Evolutionary conservation across 192 early-diverging fungal species (phyloP).

Genomic region (Umbelopsis ramanniana): DNA sequence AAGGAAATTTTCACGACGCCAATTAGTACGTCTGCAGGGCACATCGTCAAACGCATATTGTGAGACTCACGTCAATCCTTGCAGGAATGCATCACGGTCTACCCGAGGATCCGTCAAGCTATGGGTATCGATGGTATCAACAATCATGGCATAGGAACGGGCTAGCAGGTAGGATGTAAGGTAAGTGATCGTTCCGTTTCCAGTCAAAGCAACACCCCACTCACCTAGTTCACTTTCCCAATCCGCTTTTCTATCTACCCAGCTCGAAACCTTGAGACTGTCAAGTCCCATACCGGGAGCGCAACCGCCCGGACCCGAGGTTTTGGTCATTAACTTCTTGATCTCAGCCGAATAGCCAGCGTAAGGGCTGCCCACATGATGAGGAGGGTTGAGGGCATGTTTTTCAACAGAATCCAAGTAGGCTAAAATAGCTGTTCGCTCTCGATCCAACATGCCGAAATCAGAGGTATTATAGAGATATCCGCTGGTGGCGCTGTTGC

Average conservation of each 20-base stretch:
- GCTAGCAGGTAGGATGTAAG: not conserved
- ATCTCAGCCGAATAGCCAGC: slow-evolving; percentile 37
- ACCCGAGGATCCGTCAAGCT: slow-evolving; percentile 26
- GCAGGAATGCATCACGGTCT: slow-evolving; percentile 50
- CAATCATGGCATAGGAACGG: slow-evolving; percentile 10
- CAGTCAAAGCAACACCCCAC: not conserved
- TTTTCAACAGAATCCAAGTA: slow-evolving; percentile 54
- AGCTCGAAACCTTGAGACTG: not conserved
- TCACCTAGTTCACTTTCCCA: slow-evolving; percentile 9
- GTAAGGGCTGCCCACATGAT: slow-evolving; percentile 33
- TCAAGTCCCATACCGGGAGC: not conserved
- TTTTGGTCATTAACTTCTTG: slow-evolving; percentile 39
- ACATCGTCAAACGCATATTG: not conserved
- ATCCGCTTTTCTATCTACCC: not conserved
- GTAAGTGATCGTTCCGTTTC: too few species aligned
- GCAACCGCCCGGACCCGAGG: slow-evolving; percentile 18
- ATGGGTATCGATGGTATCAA: not conserved
- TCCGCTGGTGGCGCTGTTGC: slow-evolving; percentile 44
- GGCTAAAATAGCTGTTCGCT: slow-evolving; percentile 48
- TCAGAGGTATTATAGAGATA: slow-evolving; percentile 53
- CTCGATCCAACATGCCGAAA: slow-evolving; percentile 46
- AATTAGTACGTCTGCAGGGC: not conserved
- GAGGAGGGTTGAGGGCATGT: slow-evolving; percentile 50
- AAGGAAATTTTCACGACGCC: too few species aligned
- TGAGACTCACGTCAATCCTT: slow-evolving; percentile 48